Percentiles rank a stretch among this genome's conserved stretches.
Evolutionary conservation across 257 asterid species (phyloP).

Genomic region (Ehretia macrophylla): DNA sequence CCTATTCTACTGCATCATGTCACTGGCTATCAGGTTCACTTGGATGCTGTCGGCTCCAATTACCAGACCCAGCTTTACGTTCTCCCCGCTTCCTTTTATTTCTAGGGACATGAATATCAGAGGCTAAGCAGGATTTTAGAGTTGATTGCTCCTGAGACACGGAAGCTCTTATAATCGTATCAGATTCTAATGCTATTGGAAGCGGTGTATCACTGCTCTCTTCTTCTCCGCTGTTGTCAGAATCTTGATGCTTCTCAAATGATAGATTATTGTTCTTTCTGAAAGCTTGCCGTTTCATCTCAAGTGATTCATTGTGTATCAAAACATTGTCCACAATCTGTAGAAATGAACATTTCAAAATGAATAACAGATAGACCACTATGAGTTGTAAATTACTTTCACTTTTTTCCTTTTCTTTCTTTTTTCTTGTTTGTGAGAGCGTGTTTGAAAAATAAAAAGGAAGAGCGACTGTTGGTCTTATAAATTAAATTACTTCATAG

Average conservation of each 20-base stretch:
- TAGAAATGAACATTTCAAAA: not conserved
- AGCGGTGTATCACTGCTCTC: conserved; percentile 36
- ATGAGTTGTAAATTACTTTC: too few species aligned
- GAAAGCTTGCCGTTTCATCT: conserved; percentile 37
- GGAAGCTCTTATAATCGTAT: conserved; percentile 16
- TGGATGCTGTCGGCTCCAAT: conserved; percentile 63
- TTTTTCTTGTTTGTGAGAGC: too few species aligned
- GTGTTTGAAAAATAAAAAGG: too few species aligned
- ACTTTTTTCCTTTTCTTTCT: too few species aligned
- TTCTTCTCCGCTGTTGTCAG: conserved; percentile 48
- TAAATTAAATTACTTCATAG: too few species aligned
- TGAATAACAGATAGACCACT: too few species aligned
- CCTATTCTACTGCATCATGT: too few species aligned
- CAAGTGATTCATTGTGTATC: conserved; percentile 52
- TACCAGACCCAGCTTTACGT: conserved; percentile 66
- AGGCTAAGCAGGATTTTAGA: conserved; percentile 40
- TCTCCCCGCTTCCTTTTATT: conserved; percentile 86
- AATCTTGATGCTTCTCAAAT: conserved; percentile 38
- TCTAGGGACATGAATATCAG: conserved; percentile 54
- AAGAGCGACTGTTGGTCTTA: too few species aligned
- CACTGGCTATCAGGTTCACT: conserved; percentile 52
- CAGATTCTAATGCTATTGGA: conserved; percentile 30
- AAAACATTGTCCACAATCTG: conserved; percentile 84
- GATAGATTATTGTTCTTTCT: conserved; percentile 26
- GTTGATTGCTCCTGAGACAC: conserved; percentile 30